A percentile compares a stretch with the other conserved stretches of the same genome.
phyloP scores from a whole-genome alignment of 2,329 filamentous ascomycete genomes.

The Colletotrichum sp. region DNA sequence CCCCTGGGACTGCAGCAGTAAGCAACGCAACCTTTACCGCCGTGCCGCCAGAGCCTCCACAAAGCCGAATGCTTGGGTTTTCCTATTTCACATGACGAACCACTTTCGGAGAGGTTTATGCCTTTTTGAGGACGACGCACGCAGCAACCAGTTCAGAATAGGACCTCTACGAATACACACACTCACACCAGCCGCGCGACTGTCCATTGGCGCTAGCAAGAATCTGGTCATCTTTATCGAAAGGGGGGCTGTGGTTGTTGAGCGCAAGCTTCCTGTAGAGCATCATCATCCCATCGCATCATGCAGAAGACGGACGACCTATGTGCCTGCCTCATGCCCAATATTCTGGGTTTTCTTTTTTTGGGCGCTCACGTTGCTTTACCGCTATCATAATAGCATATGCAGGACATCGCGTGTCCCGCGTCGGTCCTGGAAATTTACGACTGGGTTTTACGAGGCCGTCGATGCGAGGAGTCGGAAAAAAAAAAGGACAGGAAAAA shows the following conservation, averaged over 20 bases:
- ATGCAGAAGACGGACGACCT: neutral
- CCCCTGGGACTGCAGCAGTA: neutral
- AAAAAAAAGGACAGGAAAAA: neutral
- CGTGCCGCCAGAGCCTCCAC: conserved; percentile 12
- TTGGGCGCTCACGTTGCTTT: neutral
- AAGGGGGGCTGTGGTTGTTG: neutral
- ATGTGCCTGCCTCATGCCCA: conserved; percentile 1
- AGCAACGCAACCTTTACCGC: neutral
- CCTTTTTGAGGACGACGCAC: conserved; percentile 1
- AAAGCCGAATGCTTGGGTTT: neutral
- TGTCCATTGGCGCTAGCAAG: neutral
- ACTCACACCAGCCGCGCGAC: neutral
- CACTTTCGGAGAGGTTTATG: neutral
- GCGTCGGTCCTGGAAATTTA: neutral
- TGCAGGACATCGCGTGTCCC: conserved; percentile 3
- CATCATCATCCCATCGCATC: neutral
- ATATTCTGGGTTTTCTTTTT: neutral
- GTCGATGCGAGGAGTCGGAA: neutral
- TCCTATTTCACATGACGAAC: neutral
- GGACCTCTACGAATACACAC: neutral
- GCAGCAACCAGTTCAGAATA: neutral
- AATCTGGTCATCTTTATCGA: neutral
- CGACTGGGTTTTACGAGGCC: neutral
- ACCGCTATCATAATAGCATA: neutral
- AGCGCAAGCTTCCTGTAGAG: neutral